Evolutionary conservation across 257 asterid species (phyloP).

Genomic region (Solanum chmielewskii): DNA sequence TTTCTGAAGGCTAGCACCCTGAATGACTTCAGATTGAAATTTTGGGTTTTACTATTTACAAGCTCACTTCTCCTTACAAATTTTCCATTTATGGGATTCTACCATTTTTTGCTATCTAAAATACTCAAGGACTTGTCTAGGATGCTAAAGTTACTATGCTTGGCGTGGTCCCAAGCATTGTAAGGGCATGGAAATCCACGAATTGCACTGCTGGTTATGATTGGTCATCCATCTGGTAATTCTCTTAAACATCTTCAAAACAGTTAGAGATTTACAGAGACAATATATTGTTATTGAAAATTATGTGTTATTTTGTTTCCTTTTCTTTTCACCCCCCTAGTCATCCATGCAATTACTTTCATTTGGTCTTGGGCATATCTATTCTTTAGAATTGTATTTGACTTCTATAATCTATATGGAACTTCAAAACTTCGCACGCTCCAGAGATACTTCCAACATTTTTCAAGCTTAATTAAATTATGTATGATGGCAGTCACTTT

Average conservation of each 20-base stretch:
- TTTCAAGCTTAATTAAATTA: neutral
- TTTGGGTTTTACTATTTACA: neutral
- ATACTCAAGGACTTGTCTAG: conserved; percentile 30
- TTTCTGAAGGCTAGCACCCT: neutral
- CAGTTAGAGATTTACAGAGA: neutral
- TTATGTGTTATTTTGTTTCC: neutral
- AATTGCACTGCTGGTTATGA: conserved; percentile 55
- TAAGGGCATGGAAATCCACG: conserved; percentile 81
- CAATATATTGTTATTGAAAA: neutral
- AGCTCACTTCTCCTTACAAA: neutral
- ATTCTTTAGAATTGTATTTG: neutral
- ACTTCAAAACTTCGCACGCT: neutral
- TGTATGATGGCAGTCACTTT: conserved; percentile 53
- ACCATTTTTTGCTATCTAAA: neutral
- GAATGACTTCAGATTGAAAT: neutral
- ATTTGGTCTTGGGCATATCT: neutral
- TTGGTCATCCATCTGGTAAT: conserved; percentile 94
- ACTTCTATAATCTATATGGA: neutral
- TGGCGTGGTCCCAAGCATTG: conserved; percentile 94
- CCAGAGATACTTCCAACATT: neutral
- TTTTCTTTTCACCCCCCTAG: neutral
- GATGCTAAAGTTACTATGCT: conserved; percentile 94
- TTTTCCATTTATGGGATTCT: neutral
- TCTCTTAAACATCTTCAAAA: conserved; percentile 2
- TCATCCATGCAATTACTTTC: neutral